phyloP scores from a whole-genome alignment of 2,329 filamentous ascomycete genomes.

The Peltaster fructicola region DNA sequence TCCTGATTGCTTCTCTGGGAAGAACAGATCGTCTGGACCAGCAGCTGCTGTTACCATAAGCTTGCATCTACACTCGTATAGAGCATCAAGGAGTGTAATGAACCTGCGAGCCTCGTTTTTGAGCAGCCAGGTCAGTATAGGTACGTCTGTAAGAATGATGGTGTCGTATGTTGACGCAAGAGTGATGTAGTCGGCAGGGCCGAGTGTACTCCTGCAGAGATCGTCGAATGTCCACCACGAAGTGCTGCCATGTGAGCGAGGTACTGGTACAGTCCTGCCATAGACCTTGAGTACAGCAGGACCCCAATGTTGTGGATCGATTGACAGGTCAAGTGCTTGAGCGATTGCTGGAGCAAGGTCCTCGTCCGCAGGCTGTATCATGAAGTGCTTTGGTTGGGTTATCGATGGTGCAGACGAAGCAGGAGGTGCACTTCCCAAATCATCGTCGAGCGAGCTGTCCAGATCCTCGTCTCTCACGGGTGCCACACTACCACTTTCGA shows the following conservation, averaged over 20 bases:
- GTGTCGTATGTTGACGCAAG: constrained; percentile 67
- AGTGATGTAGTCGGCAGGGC: constrained; percentile 68
- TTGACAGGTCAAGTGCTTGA: no score
- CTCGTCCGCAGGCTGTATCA: no score
- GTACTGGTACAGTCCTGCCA: constrained; percentile 43
- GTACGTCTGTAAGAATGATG: constrained; percentile 53
- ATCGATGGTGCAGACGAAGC: no score
- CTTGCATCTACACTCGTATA: constrained; percentile 69
- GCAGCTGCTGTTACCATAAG: constrained; percentile 50
- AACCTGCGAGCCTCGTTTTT: constrained; percentile 70
- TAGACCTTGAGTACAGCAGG: constrained; percentile 37
- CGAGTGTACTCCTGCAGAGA: constrained; percentile 47
- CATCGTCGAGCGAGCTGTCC: constrained; percentile 5
- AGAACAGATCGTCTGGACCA: constrained; percentile 59
- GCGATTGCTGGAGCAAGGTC: no score
- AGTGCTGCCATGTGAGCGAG: constrained; percentile 38
- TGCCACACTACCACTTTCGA: constrained; percentile 26
- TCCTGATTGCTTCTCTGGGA: constrained; percentile 37
- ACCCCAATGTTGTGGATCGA: no score
- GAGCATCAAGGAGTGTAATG: constrained; percentile 62
- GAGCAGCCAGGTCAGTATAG: constrained; percentile 45
- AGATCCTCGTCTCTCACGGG: constrained; percentile 3
- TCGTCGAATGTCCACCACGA: constrained; percentile 50
- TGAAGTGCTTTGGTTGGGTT: constrained; percentile 1
- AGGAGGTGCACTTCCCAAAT: constrained; percentile 7